A percentile compares a stretch with the other conserved stretches of the same genome.
Conservation (phyloP, 1,139 yeast genomes). For the Yamadazyma sp. region DNA sequence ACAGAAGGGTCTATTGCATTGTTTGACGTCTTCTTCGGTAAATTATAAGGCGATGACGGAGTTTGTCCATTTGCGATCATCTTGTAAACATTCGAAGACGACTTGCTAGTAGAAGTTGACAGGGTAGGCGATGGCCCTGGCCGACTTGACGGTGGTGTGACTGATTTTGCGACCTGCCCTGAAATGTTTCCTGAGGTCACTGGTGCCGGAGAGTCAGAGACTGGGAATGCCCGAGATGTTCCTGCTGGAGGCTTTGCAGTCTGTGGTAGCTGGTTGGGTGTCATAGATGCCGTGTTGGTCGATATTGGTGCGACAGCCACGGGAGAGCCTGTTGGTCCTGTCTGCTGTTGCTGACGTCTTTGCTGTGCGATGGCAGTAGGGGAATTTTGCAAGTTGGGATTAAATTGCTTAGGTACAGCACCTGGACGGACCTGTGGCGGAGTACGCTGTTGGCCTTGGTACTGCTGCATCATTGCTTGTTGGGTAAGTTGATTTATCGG, state of each 20-base stretch:
- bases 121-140: neutral
- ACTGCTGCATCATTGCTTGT: constrained; percentile 7
- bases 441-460: constrained; percentile 10
- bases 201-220: no score
- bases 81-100: constrained; percentile 3
- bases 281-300: neutral
- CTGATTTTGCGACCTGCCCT: neutral
- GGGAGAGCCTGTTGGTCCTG: neutral
- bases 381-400: constrained; percentile 7
- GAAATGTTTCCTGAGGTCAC: neutral
- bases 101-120: neutral
- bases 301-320: neutral
- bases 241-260: neutral
- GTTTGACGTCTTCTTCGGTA: neutral
- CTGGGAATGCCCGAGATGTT: no score
- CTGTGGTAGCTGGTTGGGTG: neutral
- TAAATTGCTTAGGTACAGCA: no score
- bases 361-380: constrained; percentile 1
- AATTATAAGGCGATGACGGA: neutral
- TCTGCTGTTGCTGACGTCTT: neutral
- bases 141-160: neutral
- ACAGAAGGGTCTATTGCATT: constrained; percentile 3
- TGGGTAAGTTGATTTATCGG: constrained; percentile 3
- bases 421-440: constrained; percentile 4
- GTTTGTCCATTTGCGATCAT: constrained; percentile 5